Base-by-base conservation (phyloP, 176 grass and related monocot genomes). In the Tillandsia fasciculata region DNA sequence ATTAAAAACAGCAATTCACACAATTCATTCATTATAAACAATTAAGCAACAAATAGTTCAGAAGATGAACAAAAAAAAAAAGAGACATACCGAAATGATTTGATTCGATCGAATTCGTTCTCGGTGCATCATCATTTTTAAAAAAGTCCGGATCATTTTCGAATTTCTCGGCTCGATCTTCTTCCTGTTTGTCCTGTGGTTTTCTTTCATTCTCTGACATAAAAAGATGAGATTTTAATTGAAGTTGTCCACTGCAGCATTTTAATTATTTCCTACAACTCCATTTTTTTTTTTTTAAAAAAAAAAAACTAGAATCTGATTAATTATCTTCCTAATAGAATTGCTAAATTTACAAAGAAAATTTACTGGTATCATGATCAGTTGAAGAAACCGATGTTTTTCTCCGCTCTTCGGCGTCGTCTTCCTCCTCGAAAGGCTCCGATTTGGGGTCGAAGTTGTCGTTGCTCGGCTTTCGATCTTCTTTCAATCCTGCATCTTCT, bases 181-280 rank as follows among this genome's bases (percentile, higher is more conserved):
- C 71, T 72, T 53, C 48, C 63, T 57, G 18, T n/a, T 2, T 64
- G n/a, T 79, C 57, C 54, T 71, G 23, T 71, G 33, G 17, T 47
- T 77, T 77, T n/a, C 26, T 69, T 53, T 58, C 51, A 69, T 67
- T 33, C 63, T 66, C 76, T 78, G 28, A 47, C 11, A 48, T 54
- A 17, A 15, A 65, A 48, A 59, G 26, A 70, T 15, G 42, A 7
- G 63, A 10, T 18, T 15, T 42, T 61, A 61, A 9, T 61, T 61
- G 7, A 61, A 57, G 53, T 57, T 57, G 17, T 14, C 14, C 1
- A 57, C 12, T 57, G 53, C 12, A 6, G 17, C 5, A 57, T 13
- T 15, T 57, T 57, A n/a, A 57, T 57, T 6, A 57, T 18, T 12
- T 57, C 53, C 13, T 24, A 24, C 23, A 24, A 24, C 23, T 24